phyloP scores from a whole-genome alignment of 805 yeast genomes.

The Starmera caribaea region DNA sequence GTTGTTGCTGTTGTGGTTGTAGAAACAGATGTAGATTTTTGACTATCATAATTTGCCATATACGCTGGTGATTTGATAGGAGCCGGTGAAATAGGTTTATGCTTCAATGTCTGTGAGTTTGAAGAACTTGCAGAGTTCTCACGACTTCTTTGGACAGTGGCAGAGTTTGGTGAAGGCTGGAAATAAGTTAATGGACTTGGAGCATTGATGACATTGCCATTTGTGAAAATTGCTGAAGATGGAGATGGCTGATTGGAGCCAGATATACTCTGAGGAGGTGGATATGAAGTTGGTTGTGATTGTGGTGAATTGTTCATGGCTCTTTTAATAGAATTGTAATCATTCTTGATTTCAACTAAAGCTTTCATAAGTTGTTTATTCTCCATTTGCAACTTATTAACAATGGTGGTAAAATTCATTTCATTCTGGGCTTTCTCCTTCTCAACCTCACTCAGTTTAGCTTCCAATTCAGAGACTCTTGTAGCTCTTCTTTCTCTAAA shows the following conservation, averaged over 20 bases:
- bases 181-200: conserved; percentile 30
- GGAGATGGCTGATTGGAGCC: conserved; percentile 7
- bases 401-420: conserved; percentile 15
- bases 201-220: conserved; percentile 14
- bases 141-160: conserved; percentile 20
- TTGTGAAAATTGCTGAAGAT: conserved; percentile 17
- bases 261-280: conserved; percentile 5
- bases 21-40: neutral
- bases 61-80: neutral
- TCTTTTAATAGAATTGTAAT: conserved; percentile 15
- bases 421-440: conserved; percentile 54
- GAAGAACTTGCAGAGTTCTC: neutral
- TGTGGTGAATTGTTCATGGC: conserved; percentile 1
- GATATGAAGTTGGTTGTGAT: conserved; percentile 6
- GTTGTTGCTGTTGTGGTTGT: neutral
- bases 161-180: conserved; percentile 36
- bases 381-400: conserved; percentile 19
- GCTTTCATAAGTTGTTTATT: conserved; percentile 24
- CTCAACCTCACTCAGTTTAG: conserved; percentile 55
- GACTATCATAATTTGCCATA: neutral
- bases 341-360: conserved; percentile 19
- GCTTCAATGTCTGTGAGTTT: conserved; percentile 5
- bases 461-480: conserved; percentile 69
- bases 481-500: conserved; percentile 83
- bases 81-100: conserved; percentile 2